Conservation (phyloP, 257 asterid genomes). For the Leonotis leonurus region DNA sequence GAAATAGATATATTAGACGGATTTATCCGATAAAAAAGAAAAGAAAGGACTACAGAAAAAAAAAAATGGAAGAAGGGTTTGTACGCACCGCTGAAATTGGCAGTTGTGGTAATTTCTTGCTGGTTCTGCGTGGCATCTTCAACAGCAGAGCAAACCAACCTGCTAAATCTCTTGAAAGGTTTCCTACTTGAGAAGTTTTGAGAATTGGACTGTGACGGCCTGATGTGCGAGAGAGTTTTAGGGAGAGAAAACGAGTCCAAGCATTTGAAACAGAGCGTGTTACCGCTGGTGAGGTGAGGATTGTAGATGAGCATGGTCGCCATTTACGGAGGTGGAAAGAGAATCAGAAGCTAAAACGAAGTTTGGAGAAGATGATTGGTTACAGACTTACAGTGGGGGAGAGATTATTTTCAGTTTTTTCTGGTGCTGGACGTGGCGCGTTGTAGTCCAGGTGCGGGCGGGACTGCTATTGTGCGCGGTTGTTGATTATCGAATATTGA, state of each 20-base stretch:
- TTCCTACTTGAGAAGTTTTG: slow-evolving; percentile 27
- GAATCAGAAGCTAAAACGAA: neutral
- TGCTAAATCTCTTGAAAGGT: slow-evolving; percentile 29
- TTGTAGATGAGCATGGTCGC: slow-evolving; percentile 51
- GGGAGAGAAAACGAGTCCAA: slow-evolving; percentile 29
- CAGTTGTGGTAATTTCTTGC: slow-evolving; percentile 18
- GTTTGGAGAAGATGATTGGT: slow-evolving; percentile 16
- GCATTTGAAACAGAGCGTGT: slow-evolving; percentile 37
- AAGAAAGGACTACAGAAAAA: too few species aligned
- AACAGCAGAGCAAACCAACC: slow-evolving; percentile 44
- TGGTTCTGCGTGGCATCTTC: slow-evolving; percentile 49
- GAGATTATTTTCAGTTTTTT: slow-evolving; percentile 17
- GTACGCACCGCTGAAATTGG: slow-evolving; percentile 18
- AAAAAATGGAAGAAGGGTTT: neutral
- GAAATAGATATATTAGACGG: neutral
- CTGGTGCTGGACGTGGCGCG: slow-evolving; percentile 17
- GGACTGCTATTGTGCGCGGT: slow-evolving; percentile 9
- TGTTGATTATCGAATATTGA: too few species aligned
- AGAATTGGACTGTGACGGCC: slow-evolving; percentile 25
- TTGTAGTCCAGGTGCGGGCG: neutral
- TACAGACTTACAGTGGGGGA: too few species aligned
- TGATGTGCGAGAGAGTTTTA: slow-evolving; percentile 24
- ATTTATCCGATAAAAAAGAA: too few species aligned
- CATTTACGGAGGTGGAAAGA: slow-evolving; percentile 29
- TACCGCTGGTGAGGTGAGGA: slow-evolving; percentile 36